These are phyloP conservation scores for Solanum hybrid DNA, from an alignment of 305 asterid species.

Conservation along the genomic window DNA sequence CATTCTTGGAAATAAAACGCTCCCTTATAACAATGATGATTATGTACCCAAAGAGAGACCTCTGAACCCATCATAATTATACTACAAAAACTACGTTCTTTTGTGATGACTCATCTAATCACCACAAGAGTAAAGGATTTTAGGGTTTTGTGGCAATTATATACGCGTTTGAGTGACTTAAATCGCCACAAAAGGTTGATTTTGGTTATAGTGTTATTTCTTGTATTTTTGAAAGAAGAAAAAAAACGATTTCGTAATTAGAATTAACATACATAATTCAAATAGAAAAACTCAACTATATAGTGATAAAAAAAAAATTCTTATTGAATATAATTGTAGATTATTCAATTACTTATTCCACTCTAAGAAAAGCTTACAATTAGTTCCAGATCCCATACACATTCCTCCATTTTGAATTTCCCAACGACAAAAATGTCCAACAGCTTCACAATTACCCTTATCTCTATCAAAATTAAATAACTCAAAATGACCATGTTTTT, in stretches of 20 bases:
- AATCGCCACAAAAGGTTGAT: neutral
- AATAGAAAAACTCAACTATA: neutral
- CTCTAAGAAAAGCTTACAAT: neutral
- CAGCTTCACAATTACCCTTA: neutral
- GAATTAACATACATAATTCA: neutral
- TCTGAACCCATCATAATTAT: neutral
- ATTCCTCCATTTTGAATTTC: neutral
- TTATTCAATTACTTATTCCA: neutral
- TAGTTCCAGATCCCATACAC: neutral
- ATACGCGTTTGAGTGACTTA: too few relatives aligned
- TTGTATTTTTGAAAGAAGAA: too few relatives aligned
- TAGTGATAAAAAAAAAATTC: neutral
- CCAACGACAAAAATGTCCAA: neutral
- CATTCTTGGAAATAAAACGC: too few relatives aligned
- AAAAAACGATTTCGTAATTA: too few relatives aligned
- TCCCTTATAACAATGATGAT: too few relatives aligned
- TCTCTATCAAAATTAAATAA: neutral
- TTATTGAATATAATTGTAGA: neutral
- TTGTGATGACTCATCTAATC: neutral
- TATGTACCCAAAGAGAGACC: neutral
- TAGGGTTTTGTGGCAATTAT: too few relatives aligned
- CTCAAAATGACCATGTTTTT: neutral
- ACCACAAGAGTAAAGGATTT: neutral
- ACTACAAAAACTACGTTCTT: neutral
- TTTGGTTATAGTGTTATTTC: neutral